Evolutionary conservation across 169 alveolate genomes (phyloP), one percentile per base, ranked within the genome.

Genomic region (Perkinsus chesapeaki): DNA sequence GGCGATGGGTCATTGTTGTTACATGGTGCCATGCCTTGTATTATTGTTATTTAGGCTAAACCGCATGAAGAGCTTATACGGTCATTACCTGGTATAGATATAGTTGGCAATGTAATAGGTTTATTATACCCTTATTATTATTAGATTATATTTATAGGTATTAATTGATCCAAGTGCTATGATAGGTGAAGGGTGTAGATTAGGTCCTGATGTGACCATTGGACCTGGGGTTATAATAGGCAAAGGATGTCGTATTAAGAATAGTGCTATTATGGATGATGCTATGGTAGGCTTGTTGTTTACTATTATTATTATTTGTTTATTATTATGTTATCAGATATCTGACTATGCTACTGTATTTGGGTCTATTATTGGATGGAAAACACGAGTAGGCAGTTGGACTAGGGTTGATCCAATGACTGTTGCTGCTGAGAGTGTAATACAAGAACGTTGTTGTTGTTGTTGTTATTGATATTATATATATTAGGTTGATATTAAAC

Each of bases 351-450:
- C 37, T 95, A 95, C 73, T 96, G 97, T 94, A 92, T 98, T 12
- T 98, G 97, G 95, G 97, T 95, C 99, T 39, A 98, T 98, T 43
- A 96, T 98, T 91, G 99, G 99, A 34, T 98, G 99, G 98, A 95
- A 97, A 92, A 96, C 98, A 20, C 94, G 94, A 39, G 95, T 98
- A 82, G 99, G 99, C 38, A 96, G 96, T 92, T 98, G 99, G 99
- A 98, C 96, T 36, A 73, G 94, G 34, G 73, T 91, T 9, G 37
- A 60, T 60, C 82, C 82, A 20, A 37, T 39, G 43, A 39, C 39
- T 3, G 48, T 37, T 37, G 48, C 91, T 12, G 38, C 39, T 38
- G 93, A 92, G n/a, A 36, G 47, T 31, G 39, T 39, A 73, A 39
- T 91, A 27, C 73, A 39, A 5, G 27, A 27, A 91, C 39, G 72